Conservation (phyloP, 2,329 filamentous ascomycete species). For the Arachnomyces sp. region DNA sequence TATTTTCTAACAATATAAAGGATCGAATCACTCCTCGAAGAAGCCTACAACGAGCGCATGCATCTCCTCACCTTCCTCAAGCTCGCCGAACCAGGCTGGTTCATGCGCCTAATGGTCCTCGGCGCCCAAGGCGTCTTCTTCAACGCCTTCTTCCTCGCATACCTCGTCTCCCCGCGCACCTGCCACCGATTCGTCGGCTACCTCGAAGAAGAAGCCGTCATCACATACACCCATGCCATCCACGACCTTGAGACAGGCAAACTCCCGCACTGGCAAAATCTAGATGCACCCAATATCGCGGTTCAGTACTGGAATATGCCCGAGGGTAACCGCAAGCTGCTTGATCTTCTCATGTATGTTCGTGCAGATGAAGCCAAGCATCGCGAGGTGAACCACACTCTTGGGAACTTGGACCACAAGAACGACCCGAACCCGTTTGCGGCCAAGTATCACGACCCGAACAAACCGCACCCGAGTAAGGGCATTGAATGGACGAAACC, state of each 20-base stretch:
- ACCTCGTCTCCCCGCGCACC: constrained; percentile 76
- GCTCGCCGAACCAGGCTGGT: constrained; percentile 73
- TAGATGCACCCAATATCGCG: constrained; percentile 79
- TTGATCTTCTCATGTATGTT: constrained; percentile 78
- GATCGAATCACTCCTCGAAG: constrained; percentile 87
- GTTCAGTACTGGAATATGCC: constrained; percentile 93
- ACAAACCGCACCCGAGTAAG: constrained; percentile 60
- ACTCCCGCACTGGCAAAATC: constrained; percentile 70
- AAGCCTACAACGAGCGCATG: constrained; percentile 91
- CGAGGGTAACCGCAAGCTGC: constrained; percentile 71
- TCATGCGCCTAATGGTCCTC: constrained; percentile 88
- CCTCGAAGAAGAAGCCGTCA: constrained; percentile 91
- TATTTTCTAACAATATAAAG: constrained; percentile 37
- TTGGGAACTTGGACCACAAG: constrained; percentile 77
- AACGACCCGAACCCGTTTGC: constrained; percentile 90
- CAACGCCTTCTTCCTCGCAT: constrained; percentile 83
- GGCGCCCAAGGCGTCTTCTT: constrained; percentile 94
- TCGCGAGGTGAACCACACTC: constrained; percentile 89
- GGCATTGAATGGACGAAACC: constrained; percentile 56
- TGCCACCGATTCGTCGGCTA: constrained; percentile 96
- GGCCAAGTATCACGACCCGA: constrained; percentile 65
- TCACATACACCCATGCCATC: constrained; percentile 88
- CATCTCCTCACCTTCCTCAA: constrained; percentile 88
- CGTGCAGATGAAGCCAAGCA: constrained; percentile 84
- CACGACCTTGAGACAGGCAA: constrained; percentile 77